Percentiles rank a stretch among this genome's conserved stretches.
These are phyloP conservation scores for Apostasia ramifera DNA, from an alignment of 106 monocot genomes.

Conservation along the genomic window DNA sequence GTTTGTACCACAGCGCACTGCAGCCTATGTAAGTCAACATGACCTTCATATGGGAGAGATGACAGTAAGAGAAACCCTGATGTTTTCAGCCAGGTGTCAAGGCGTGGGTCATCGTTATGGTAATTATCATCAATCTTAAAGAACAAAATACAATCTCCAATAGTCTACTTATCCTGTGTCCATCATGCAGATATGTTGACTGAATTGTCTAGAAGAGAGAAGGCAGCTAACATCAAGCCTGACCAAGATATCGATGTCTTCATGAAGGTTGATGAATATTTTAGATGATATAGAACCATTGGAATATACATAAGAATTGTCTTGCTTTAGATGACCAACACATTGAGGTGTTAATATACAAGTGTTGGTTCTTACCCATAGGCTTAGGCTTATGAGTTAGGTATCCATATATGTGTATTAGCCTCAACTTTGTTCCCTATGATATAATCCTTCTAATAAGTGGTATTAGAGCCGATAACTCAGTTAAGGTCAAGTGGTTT, in stretches of 20 bases:
- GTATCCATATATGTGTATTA: too few relatives aligned
- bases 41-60: slow-evolving; percentile 56
- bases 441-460: too few relatives aligned
- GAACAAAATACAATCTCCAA: not conserved
- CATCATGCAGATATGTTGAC: slow-evolving; percentile 13
- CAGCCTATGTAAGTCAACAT: slow-evolving; percentile 57
- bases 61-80: slow-evolving; percentile 56
- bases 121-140: slow-evolving; percentile 9
- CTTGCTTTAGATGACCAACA: too few relatives aligned
- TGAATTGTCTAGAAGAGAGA: slow-evolving; percentile 19
- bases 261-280: slow-evolving; percentile 54
- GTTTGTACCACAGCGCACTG: slow-evolving; percentile 54
- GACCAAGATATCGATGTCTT: slow-evolving; percentile 26
- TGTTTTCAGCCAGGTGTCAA: slow-evolving; percentile 58
- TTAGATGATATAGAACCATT: too few relatives aligned
- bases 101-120: slow-evolving; percentile 52
- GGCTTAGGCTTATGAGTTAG: too few relatives aligned
- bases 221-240: slow-evolving; percentile 26
- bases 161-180: not conserved
- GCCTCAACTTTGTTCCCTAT: too few relatives aligned
- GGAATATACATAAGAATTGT: too few relatives aligned
- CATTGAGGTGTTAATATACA: too few relatives aligned
- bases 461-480: too few relatives aligned
- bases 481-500: too few relatives aligned
- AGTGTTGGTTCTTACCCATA: too few relatives aligned